phyloP scores from a whole-genome alignment of 176 grass and related monocot species.

The Chrysopogon serrulatus region DNA sequence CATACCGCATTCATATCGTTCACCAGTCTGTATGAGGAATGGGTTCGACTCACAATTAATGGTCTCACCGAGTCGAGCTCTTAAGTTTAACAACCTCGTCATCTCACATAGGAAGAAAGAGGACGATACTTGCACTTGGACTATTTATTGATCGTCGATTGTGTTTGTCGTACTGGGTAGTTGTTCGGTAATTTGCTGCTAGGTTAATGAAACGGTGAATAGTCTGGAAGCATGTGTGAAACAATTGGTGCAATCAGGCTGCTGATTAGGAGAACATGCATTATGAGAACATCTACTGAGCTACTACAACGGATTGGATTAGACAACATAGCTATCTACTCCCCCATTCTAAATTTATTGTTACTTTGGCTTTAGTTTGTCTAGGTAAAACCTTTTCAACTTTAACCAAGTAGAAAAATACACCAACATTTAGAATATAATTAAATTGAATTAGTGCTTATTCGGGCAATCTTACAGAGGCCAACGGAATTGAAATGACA shows the following conservation, averaged over 20 bases:
- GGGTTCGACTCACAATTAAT: constrained; percentile 18
- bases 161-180: background rate
- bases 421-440: too few relatives aligned
- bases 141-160: background rate
- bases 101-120: background rate
- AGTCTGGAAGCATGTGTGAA: background rate
- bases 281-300: background rate
- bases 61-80: background rate
- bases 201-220: background rate
- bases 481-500: too few relatives aligned
- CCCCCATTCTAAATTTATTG: too few relatives aligned
- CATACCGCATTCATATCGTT: background rate
- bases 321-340: background rate
- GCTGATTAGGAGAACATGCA: too few relatives aligned
- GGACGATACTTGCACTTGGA: background rate
- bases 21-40: background rate
- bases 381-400: too few relatives aligned
- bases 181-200: background rate
- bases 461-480: too few relatives aligned
- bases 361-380: too few relatives aligned
- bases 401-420: too few relatives aligned
- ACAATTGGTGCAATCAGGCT: background rate
- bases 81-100: constrained; percentile 26
- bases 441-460: too few relatives aligned
- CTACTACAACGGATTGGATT: background rate